Conservation (phyloP, 202 grass and related monocot species). For the Eragrostis tef region DNA sequence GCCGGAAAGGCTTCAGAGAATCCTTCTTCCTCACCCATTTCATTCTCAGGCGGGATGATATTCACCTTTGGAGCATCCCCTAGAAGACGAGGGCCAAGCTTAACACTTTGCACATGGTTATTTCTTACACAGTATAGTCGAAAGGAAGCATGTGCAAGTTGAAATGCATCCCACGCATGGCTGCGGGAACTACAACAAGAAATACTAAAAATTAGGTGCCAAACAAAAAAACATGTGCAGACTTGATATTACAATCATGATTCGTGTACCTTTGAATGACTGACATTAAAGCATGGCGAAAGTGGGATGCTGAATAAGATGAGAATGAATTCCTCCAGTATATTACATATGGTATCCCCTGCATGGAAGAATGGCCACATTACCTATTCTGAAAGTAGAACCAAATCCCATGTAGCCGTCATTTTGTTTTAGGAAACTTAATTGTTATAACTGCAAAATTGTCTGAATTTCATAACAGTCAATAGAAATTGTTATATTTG, state of each 20-base stretch:
- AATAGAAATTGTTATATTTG: neutral
- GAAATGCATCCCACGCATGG: conserved; percentile 86
- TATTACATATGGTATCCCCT: conserved; percentile 76
- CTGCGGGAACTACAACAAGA: conserved; percentile 64
- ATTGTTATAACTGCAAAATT: neutral
- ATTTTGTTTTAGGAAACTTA: neutral
- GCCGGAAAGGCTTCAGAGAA: conserved; percentile 50
- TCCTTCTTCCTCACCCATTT: conserved; percentile 46
- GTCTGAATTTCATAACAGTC: too few relatives aligned
- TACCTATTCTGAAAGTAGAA: neutral
- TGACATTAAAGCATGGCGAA: conserved; percentile 63
- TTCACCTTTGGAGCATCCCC: conserved; percentile 71
- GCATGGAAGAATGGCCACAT: conserved; percentile 27
- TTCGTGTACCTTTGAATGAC: conserved; percentile 64
- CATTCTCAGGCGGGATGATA: conserved; percentile 40
- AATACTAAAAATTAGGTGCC: conserved; percentile 28
- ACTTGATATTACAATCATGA: conserved; percentile 13
- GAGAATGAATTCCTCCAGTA: conserved; percentile 74
- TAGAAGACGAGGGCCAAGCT: conserved; percentile 58
- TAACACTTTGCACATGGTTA: conserved; percentile 44
- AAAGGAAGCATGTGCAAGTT: conserved; percentile 75
- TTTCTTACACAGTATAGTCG: conserved; percentile 54
- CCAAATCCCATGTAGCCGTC: neutral
- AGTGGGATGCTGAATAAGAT: conserved; percentile 68
- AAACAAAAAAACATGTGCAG: conserved; percentile 9